Conservation (phyloP, 495 filamentous ascomycete species). For the Jackrogersella multiformis region DNA sequence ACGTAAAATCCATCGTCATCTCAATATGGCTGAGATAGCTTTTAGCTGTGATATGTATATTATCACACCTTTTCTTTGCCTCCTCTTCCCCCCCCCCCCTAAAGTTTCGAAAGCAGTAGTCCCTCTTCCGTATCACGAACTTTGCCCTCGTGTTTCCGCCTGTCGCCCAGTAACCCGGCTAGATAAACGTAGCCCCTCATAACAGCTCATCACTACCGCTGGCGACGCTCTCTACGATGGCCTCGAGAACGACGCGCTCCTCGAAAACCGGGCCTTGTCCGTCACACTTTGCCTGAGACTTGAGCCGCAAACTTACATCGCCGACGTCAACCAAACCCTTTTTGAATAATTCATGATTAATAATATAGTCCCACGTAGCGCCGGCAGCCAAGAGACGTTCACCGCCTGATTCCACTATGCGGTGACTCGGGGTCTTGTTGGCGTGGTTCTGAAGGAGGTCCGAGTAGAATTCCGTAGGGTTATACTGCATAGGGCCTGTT, state of each 20-base stretch:
- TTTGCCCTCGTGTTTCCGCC: neutral
- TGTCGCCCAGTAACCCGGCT: neutral
- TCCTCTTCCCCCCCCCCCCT: neutral
- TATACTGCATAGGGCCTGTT: conserved; percentile 78
- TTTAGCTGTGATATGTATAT: neutral
- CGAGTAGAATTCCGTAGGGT: conserved; percentile 74
- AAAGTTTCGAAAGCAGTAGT: neutral
- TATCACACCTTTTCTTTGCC: neutral
- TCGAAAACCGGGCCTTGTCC: conserved; percentile 91
- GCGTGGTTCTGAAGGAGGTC: conserved; percentile 63
- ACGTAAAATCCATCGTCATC: conserved; percentile 16
- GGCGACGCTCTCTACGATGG: conserved; percentile 80
- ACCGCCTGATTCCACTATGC: conserved; percentile 75
- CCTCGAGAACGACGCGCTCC: conserved; percentile 74
- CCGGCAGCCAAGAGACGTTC: conserved; percentile 80
- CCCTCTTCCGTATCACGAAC: neutral
- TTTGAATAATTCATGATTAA: conserved; percentile 80
- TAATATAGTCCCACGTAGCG: conserved; percentile 92
- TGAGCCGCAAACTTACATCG: conserved; percentile 77
- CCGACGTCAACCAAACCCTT: conserved; percentile 85
- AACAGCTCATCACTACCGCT: conserved; percentile 78
- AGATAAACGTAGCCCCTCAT: conserved; percentile 48
- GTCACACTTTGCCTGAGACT: conserved; percentile 82
- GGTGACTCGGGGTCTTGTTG: conserved; percentile 71
- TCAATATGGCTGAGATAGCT: conserved; percentile 1